Percentiles rank a stretch among this genome's conserved stretches.
These are phyloP conservation scores for Trametes polyzona DNA, from an alignment of 1,284 basidiomycete genomes.

Conservation along the genomic window DNA sequence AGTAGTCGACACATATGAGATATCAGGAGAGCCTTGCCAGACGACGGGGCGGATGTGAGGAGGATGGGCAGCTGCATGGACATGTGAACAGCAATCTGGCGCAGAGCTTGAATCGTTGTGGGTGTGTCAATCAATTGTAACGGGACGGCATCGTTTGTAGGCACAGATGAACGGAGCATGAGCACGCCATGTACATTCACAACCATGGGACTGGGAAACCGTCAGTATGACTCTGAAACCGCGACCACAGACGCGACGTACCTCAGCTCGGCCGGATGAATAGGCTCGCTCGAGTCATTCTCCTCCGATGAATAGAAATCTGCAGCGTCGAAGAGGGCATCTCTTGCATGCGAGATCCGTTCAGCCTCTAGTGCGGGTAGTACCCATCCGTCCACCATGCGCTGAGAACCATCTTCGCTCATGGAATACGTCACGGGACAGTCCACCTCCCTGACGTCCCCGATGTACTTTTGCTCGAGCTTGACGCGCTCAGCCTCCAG, in stretches of 20 bases:
- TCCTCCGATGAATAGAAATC: conserved; percentile 52
- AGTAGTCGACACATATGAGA: conserved; percentile 74
- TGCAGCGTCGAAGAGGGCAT: conserved; percentile 47
- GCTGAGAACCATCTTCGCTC: conserved; percentile 45
- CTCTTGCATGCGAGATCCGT: conserved; percentile 59
- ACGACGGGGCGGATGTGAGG: conserved; percentile 86
- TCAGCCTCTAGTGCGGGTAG: conserved; percentile 70
- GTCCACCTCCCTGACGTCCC: conserved; percentile 56
- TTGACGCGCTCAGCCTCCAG: conserved; percentile 72
- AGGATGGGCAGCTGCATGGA: conserved; percentile 80
- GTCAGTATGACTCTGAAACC: conserved; percentile 9
- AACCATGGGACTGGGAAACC: conserved; percentile 49
- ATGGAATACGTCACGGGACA: conserved; percentile 59
- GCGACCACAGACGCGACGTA: conserved; percentile 38
- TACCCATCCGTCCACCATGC: conserved; percentile 76
- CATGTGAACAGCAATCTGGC: conserved; percentile 65
- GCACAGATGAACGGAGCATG: conserved; percentile 47
- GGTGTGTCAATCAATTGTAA: conserved; percentile 68
- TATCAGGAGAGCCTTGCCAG: conserved; percentile 88
- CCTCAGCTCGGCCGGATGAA: conserved; percentile 56
- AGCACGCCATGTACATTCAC: conserved; percentile 69
- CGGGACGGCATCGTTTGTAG: conserved; percentile 20
- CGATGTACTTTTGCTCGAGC: conserved; percentile 65
- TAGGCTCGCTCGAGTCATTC: conserved; percentile 37
- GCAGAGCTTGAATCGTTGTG: conserved; percentile 63